Conservation (phyloP, 805 yeast species). For the Candida nonsorbophila region DNA sequence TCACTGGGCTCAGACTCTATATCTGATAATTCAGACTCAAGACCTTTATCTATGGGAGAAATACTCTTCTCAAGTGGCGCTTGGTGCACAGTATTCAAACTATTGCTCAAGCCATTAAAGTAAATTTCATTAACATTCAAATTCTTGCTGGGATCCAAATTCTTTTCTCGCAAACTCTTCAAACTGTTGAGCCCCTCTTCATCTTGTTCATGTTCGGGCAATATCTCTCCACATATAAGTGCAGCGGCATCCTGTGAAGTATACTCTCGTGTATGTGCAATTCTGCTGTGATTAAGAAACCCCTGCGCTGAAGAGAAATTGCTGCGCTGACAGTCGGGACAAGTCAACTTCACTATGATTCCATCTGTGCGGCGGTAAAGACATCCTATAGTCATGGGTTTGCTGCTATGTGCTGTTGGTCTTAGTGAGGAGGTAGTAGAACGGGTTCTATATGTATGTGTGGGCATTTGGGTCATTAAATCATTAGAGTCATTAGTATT, state of each 20-base stretch:
- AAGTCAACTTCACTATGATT: constrained; percentile 58
- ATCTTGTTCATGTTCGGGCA: constrained; percentile 54
- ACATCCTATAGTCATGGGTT: constrained; percentile 31
- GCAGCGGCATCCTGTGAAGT: constrained; percentile 75
- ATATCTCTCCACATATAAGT: constrained; percentile 52
- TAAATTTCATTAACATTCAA: constrained; percentile 32
- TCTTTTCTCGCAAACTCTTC: constrained; percentile 25
- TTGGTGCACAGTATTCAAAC: constrained; percentile 21
- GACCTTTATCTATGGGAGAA: constrained; percentile 10
- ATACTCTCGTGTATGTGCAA: constrained; percentile 67
- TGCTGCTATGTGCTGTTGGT: constrained; percentile 33
- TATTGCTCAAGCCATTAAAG: constrained; percentile 25
- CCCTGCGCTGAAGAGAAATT: constrained; percentile 81
- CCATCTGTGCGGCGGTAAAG: constrained; percentile 69
- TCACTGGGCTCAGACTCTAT: constrained; percentile 14
- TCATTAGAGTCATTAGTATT: background rate
- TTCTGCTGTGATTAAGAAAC: constrained; percentile 68
- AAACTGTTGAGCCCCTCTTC: constrained; percentile 42
- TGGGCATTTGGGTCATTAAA: background rate
- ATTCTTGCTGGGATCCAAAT: constrained; percentile 38
- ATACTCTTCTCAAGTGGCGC: constrained; percentile 6
- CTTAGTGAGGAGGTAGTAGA: constrained; percentile 51
- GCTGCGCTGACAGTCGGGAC: constrained; percentile 61
- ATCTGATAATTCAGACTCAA: constrained; percentile 4
- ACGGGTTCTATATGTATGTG: constrained; percentile 41